A percentile compares a stretch with the other conserved stretches of the same genome.
phyloP scores from a whole-genome alignment of 176 grass and related monocot genomes.

The Oryza meyeriana region DNA sequence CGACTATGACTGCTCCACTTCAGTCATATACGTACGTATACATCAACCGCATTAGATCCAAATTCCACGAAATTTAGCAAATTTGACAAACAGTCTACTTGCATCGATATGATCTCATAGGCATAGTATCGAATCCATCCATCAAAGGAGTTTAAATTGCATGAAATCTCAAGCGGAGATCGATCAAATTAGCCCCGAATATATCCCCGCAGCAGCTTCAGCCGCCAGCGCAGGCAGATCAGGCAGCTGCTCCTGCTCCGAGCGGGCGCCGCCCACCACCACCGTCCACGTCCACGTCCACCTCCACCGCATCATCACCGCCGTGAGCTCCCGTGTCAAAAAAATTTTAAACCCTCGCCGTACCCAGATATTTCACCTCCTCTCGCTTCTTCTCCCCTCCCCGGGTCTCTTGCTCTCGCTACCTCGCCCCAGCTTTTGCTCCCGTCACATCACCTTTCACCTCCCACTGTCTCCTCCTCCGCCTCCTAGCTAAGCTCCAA shows the following conservation, averaged over 20 bases:
- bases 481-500: not conserved
- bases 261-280: not conserved
- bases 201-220: no score
- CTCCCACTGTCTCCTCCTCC: slow-evolving; percentile 34
- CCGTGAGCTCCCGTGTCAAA: not conserved
- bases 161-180: not conserved
- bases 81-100: no score
- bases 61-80: no score
- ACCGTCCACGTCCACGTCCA: no score
- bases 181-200: no score
- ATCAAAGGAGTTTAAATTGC: not conserved
- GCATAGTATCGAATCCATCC: no score
- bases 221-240: no score
- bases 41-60: no score
- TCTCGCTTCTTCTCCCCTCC: not conserved
- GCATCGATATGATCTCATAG: no score
- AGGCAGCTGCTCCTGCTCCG: not conserved
- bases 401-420: not conserved
- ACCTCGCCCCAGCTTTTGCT: slow-evolving; percentile 35
- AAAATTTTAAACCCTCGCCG: slow-evolving; percentile 8
- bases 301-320: no score
- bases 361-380: slow-evolving; percentile 53
- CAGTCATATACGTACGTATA: no score
- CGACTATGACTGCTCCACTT: no score
- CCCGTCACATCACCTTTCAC: slow-evolving; percentile 77